Evolutionary conservation across 495 filamentous ascomycete species (phyloP), one percentile per base, ranked within the genome.

Genomic region (Trichoderma orchidacearum): DNA sequence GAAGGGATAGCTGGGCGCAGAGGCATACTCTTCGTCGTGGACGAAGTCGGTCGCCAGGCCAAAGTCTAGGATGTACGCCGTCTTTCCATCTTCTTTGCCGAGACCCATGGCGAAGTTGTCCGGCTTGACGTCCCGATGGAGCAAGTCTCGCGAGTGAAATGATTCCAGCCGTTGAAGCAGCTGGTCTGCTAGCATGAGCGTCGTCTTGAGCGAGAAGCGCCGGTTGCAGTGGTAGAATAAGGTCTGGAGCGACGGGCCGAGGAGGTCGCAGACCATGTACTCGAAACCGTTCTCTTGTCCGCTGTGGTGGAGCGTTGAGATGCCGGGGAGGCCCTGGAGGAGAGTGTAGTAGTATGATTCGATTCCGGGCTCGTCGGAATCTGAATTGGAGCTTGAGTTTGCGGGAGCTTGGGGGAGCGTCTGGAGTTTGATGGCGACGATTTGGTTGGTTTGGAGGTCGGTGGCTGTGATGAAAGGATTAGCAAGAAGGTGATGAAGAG

Each of bases 161-260:
- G 65, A 65, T 54, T 67, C 48, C 41, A 72, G 54, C 30, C 63
- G 62, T 34, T 54, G 58, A 53, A 73, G 57, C 18, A 62, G 59
- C 62, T 74, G 67, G 63, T 74, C 65, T 9, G 64, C 62, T 32
- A 73, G 56, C 38, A 74, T 64, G 30, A 73, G 60, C 32, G 68
- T 64, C 25, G 71, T 74, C 64, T 69, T 72, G 32, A 74, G 67
- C 27, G 69, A 72, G 54, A 74, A 74, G 18, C 35, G 54, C n/a
- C 57, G 35, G 53, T 55, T 53, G 56, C 66, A 66, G 55, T 67
- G 68, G 38, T 66, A 61, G 58, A 72, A 62, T 29, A 75, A 58
- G 30, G 69, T 61, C 57, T 69, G 59, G 13, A 75, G 66, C 32
- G 60, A 68, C 23, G 69, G 71, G n/a, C 72, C 70, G 30, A 75